Conservation (phyloP, 139 green algal species). For the Trebouxia sp. region DNA sequence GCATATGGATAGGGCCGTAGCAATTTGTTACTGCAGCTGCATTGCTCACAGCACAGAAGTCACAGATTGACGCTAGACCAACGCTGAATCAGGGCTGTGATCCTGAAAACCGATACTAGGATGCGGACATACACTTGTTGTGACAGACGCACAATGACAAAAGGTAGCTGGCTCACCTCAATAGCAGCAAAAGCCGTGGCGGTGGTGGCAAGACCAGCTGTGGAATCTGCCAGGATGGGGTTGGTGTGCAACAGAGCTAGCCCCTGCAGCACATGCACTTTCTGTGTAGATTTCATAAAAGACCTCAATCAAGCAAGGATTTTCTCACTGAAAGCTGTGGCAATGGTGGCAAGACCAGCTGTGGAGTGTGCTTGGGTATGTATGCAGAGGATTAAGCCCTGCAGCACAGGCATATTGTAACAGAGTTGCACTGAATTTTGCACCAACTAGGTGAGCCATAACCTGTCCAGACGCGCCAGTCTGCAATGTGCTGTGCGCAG, state of each 20-base stretch:
- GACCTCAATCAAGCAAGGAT: too few species aligned
- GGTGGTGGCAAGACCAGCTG: slow-evolving; percentile 37
- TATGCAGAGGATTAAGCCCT: neutral
- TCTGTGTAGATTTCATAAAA: neutral
- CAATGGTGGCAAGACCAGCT: neutral
- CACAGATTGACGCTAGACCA: too few species aligned
- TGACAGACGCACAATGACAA: neutral
- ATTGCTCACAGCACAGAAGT: too few species aligned
- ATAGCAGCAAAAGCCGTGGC: slow-evolving; percentile 37
- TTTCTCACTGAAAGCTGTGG: neutral
- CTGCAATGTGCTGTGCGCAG: too few species aligned
- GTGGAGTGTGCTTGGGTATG: too few species aligned
- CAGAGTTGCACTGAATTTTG: too few species aligned
- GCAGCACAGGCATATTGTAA: neutral
- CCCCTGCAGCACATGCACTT: neutral
- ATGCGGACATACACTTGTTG: neutral
- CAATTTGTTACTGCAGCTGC: too few species aligned
- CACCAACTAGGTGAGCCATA: too few species aligned
- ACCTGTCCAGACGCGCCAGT: too few species aligned
- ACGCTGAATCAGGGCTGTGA: neutral
- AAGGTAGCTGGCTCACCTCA: neutral
- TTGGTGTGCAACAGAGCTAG: slow-evolving; percentile 7
- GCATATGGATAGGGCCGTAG: too few species aligned
- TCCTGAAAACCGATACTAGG: neutral
- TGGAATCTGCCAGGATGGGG: slow-evolving; percentile 35